These are phyloP conservation scores for Diaporthe sp. DNA, from an alignment of 2,329 filamentous ascomycete genomes.

Conservation along the genomic window DNA sequence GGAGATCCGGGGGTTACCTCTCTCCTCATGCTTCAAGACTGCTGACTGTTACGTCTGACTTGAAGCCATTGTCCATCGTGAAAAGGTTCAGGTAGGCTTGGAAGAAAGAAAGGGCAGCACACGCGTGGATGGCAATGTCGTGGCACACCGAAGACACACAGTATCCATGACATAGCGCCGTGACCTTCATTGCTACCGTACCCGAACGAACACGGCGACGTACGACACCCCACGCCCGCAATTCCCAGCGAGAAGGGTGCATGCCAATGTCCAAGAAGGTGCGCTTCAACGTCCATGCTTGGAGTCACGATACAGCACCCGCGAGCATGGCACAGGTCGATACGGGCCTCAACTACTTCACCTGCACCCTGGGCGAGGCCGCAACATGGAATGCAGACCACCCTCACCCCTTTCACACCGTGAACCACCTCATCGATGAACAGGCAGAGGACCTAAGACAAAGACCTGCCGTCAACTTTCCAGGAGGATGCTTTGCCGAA, in stretches of 20 bases:
- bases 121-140: background rate
- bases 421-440: slow-evolving; percentile 60
- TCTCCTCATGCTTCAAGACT: background rate
- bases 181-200: background rate
- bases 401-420: slow-evolving; percentile 52
- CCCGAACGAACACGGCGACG: background rate
- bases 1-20: background rate
- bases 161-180: background rate
- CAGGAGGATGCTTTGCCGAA: slow-evolving; percentile 30
- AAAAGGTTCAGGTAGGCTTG: background rate
- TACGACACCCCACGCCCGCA: background rate
- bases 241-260: background rate
- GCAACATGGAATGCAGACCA: slow-evolving; percentile 45
- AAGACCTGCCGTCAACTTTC: slow-evolving; percentile 49
- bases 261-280: slow-evolving; percentile 24
- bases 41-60: background rate
- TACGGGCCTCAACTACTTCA: slow-evolving; percentile 61
- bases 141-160: background rate
- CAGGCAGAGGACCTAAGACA: slow-evolving; percentile 53
- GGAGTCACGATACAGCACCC: background rate
- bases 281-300: slow-evolving; percentile 17
- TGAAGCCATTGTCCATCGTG: background rate
- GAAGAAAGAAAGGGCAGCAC: background rate
- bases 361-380: slow-evolving; percentile 69
- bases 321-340: background rate